Conservation (phyloP, 202 grass and related monocot species). For the Brachypodium distachyon region DNA sequence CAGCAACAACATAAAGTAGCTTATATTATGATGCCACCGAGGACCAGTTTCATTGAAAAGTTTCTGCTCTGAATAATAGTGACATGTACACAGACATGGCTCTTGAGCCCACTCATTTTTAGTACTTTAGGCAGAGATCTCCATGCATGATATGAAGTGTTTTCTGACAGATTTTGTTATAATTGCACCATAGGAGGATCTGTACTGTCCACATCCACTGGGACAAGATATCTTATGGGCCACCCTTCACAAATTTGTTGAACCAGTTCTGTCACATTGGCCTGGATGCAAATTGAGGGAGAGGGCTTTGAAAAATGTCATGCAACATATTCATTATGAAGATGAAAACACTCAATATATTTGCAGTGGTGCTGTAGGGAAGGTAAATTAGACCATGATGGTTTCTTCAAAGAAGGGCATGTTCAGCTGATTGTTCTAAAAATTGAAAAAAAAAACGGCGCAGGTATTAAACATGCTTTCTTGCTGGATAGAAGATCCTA, state of each 20-base stretch:
- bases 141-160: neutral
- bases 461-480: conserved; percentile 90
- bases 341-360: conserved; percentile 83
- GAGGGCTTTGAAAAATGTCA: conserved; percentile 50
- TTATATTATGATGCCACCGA: neutral
- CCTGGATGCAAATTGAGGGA: conserved; percentile 74
- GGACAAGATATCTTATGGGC: conserved; percentile 87
- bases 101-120: neutral
- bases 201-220: conserved; percentile 72
- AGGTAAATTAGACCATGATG: conserved; percentile 33
- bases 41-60: neutral
- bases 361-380: conserved; percentile 90
- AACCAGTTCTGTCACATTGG: conserved; percentile 66
- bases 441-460: neutral
- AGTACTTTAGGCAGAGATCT: neutral
- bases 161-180: neutral
- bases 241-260: conserved; percentile 82
- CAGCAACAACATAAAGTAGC: neutral
- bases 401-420: neutral
- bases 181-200: conserved; percentile 58
- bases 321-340: conserved; percentile 91
- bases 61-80: neutral
- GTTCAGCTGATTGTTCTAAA: neutral
- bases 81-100: neutral
- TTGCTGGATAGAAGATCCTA: conserved; percentile 94